Conservation (phyloP, 2,329 filamentous ascomycete species). For the Grosmannia serpens region DNA sequence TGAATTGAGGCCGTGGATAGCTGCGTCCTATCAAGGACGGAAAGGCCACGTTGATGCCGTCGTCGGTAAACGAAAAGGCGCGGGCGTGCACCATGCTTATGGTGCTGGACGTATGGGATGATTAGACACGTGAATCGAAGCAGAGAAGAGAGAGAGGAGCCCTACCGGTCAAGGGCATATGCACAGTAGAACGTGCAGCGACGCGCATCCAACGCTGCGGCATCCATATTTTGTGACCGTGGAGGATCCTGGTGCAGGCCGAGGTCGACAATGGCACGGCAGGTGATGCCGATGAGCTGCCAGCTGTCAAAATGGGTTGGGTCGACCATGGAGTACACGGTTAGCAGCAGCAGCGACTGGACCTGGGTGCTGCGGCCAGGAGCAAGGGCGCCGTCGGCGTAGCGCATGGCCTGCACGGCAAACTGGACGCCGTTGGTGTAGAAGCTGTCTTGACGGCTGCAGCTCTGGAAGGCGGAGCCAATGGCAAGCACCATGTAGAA, state of each 20-base stretch:
- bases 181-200: slow-evolving; percentile 83
- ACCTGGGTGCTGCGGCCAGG: slow-evolving; percentile 79
- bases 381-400: slow-evolving; percentile 71
- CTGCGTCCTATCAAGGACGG: slow-evolving; percentile 36
- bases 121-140: not conserved
- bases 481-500: slow-evolving; percentile 86
- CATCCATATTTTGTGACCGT: slow-evolving; percentile 54
- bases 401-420: slow-evolving; percentile 54
- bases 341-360: slow-evolving; percentile 74
- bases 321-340: slow-evolving; percentile 82
- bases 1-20: not conserved
- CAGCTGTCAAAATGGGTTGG: slow-evolving; percentile 87
- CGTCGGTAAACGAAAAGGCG: slow-evolving; percentile 89
- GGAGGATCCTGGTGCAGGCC: slow-evolving; percentile 89
- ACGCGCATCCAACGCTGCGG: slow-evolving; percentile 61
- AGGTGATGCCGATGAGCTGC: slow-evolving; percentile 85
- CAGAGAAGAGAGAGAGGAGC: not conserved
- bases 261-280: slow-evolving; percentile 75
- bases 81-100: slow-evolving; percentile 82
- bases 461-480: slow-evolving; percentile 62
- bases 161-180: slow-evolving; percentile 76
- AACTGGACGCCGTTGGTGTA: slow-evolving; percentile 45
- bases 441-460: slow-evolving; percentile 53
- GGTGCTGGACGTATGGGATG: no score
- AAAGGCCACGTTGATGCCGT: slow-evolving; percentile 70